Base-by-base conservation (phyloP, 805 yeast species). In the Maudiozyma barnettii region DNA sequence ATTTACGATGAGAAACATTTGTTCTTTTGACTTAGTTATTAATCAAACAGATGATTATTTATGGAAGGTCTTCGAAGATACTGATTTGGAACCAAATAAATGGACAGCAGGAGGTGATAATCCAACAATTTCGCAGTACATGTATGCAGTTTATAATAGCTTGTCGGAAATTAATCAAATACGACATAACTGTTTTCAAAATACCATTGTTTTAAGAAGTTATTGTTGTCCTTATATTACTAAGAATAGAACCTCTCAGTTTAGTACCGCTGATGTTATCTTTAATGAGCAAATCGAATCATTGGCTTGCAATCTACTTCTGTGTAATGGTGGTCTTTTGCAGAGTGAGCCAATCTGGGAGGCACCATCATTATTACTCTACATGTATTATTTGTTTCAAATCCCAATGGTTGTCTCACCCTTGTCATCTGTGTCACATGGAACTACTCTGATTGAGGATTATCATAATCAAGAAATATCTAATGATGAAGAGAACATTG, bases 61-160 rank as follows among this genome's bases (percentile, higher is more conserved):
- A 47, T 50, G 72, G 72, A 48, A 47, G 29, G 46, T 54, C 41
- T 54, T 63, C 45, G 49, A 56, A 4, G 50, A 52, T 39, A 45
- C 51, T 7, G 23, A 49, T 12, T 49, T 55, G 3, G 18, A 30
- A 8, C 65, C 66, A 10, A 36, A 35, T 1, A 45, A 56, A 5
- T 70, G 74, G 73, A 46, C 45, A 4, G 57, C 60, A 0, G 44
- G 51, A 22, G 59, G 61, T 5, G 65, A 61, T 16, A 69, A 70
- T 47, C 73, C 74, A 8, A 70, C 73, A 1, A 59, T 68, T 30
- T 59, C 70, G 14, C 68, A 69, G 41, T 69, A 69, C 52, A 54
- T 66, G 55, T 70, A 65, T 46, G 67, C 69, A 47, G 51, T 68
- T 10, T 66, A 56, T 43, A 4, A 41, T 56, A 14, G 54, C 60